Percentiles rank a stretch among this genome's conserved stretches.
phyloP scores from a whole-genome alignment of 2,329 filamentous ascomycete species.

The Helicocarpus griseus region DNA sequence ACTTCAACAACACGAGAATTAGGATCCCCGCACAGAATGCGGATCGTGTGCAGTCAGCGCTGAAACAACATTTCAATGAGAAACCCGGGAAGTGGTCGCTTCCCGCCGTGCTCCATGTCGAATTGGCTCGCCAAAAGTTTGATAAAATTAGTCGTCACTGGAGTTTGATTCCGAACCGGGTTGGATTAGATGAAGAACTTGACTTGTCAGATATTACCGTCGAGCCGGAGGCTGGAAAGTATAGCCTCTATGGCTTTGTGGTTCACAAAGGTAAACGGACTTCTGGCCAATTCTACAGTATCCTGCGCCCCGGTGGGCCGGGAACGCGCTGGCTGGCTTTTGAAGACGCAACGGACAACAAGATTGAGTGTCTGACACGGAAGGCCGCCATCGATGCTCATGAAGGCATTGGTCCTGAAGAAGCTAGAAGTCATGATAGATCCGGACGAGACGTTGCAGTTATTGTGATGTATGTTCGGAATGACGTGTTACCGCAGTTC shows the following conservation, averaged over 20 bases:
- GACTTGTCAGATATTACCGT: conserved; percentile 31
- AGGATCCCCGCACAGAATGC: conserved; percentile 29
- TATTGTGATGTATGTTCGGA: conserved; percentile 47
- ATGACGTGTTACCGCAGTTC: conserved; percentile 35
- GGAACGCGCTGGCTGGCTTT: conserved; percentile 51
- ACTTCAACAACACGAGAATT: conserved; percentile 28
- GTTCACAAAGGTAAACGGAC: conserved; percentile 51
- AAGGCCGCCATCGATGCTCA: conserved; percentile 45
- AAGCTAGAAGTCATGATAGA: conserved; percentile 27
- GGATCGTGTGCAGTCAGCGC: conserved; percentile 25
- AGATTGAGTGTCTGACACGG: conserved; percentile 47
- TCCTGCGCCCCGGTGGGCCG: conserved; percentile 48
- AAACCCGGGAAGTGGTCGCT: conserved; percentile 33
- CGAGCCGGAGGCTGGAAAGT: conserved; percentile 32
- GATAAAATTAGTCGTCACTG: conserved; percentile 46
- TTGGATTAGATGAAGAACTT: conserved; percentile 47
- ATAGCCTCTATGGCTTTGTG: conserved; percentile 51
- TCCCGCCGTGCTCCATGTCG: conserved; percentile 44
- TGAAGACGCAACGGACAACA: conserved; percentile 45
- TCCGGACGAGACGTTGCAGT: conserved; percentile 43
- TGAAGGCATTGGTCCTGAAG: conserved; percentile 36
- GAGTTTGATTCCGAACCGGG: conserved; percentile 46
- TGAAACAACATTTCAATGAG: conserved; percentile 22
- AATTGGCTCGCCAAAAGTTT: conserved; percentile 49
- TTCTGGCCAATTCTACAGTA: conserved; percentile 51